Percentiles rank a stretch among this genome's conserved stretches.
Conservation (phyloP, 495 filamentous ascomycete species). For the Penicillium dipodomyicola region DNA sequence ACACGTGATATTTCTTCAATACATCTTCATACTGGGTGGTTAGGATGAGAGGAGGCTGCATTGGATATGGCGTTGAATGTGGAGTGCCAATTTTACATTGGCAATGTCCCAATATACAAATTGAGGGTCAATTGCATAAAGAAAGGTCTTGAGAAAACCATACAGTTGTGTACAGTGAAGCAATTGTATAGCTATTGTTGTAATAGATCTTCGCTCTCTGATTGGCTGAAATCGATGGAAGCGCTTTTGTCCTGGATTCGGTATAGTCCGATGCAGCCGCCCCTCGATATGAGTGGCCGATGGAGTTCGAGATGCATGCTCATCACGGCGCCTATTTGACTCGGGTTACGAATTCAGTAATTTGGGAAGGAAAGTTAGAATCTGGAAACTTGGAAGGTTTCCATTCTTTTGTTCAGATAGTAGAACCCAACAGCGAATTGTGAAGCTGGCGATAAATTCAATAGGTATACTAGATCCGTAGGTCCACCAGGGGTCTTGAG, state of each 20-base stretch:
- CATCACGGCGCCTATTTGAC: slow-evolving; percentile 12
- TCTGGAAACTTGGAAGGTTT: too few species aligned
- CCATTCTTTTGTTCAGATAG: neutral
- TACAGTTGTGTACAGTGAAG: neutral
- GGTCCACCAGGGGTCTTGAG: neutral
- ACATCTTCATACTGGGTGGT: slow-evolving; percentile 1
- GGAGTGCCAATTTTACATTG: neutral
- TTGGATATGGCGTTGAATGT: neutral
- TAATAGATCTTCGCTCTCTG: neutral
- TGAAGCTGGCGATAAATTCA: too few species aligned
- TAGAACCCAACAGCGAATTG: too few species aligned
- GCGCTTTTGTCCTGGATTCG: slow-evolving; percentile 9
- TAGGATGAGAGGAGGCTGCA: neutral
- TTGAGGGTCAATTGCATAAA: neutral
- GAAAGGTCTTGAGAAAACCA: neutral
- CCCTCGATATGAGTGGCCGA: slow-evolving; percentile 5
- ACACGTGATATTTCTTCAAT: slow-evolving; percentile 9
- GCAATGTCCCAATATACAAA: neutral
- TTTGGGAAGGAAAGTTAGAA: neutral
- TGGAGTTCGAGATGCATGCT: slow-evolving; percentile 4
- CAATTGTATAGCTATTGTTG: slow-evolving; percentile 3
- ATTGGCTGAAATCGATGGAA: neutral
- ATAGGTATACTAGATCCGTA: neutral
- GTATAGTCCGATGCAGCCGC: slow-evolving; percentile 5
- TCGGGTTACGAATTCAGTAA: slow-evolving; percentile 4